A percentile compares a stretch with the other conserved stretches of the same genome.
phyloP scores from a whole-genome alignment of 2,329 filamentous ascomycete species.

The Fusarium sp. region DNA sequence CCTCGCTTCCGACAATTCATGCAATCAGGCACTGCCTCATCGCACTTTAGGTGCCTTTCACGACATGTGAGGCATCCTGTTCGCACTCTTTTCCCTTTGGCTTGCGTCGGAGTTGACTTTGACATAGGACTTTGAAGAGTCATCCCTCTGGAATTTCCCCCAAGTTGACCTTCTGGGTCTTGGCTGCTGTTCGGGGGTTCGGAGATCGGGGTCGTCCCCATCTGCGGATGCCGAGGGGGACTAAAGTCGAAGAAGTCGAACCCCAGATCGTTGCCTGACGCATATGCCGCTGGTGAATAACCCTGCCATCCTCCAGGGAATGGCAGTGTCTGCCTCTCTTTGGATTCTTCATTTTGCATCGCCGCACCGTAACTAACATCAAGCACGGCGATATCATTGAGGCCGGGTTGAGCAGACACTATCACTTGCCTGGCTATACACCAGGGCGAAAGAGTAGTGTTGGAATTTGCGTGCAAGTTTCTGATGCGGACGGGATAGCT shows the following conservation, averaged over 20 bases:
- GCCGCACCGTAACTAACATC: slow-evolving; percentile 41
- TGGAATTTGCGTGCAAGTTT: slow-evolving; percentile 5
- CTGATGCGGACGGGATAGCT: background rate
- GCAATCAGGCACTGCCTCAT: slow-evolving; percentile 75
- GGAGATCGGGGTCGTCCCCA: slow-evolving; percentile 15
- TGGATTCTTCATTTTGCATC: slow-evolving; percentile 46
- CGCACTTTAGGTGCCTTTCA: slow-evolving; percentile 91
- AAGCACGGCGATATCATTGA: slow-evolving; percentile 41
- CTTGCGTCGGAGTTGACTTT: slow-evolving; percentile 26
- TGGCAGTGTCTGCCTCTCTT: slow-evolving; percentile 34
- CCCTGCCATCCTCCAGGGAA: slow-evolving; percentile 31
- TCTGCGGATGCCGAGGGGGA: slow-evolving; percentile 19
- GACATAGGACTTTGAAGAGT: slow-evolving; percentile 21
- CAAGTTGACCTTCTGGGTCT: slow-evolving; percentile 9
- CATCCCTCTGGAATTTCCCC: slow-evolving; percentile 30
- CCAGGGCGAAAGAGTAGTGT: slow-evolving; percentile 20
- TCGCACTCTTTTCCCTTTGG: slow-evolving; percentile 78
- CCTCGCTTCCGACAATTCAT: slow-evolving; percentile 91
- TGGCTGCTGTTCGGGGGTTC: slow-evolving; percentile 26
- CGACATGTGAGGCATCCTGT: slow-evolving; percentile 93
- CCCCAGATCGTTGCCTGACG: slow-evolving; percentile 3
- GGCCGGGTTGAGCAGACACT: slow-evolving; percentile 33
- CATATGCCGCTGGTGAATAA: slow-evolving; percentile 26
- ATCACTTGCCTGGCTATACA: slow-evolving; percentile 28
- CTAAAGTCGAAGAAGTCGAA: slow-evolving; percentile 19